Evolutionary conservation across 2,329 filamentous ascomycete species (phyloP), one percentile per base, ranked within the genome.

Genomic region (Pestalotiopsis sp.): DNA sequence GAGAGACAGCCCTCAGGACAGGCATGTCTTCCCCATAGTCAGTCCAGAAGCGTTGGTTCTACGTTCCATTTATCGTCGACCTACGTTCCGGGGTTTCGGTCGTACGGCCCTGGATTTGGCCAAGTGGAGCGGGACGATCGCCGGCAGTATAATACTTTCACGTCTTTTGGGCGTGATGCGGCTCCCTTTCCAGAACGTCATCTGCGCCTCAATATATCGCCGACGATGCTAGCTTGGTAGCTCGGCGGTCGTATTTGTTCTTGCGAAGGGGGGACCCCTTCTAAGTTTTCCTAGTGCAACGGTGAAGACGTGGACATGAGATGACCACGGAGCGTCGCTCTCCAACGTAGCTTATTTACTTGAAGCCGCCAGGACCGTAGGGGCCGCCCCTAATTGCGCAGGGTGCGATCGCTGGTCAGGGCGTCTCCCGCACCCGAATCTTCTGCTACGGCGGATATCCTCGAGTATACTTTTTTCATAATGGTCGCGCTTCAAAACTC

Each of bases 301-400:
- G 26, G 26, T 13, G 56, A 4, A 17, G 24, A 26, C 10, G 56
- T 17, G 10, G 56, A 39, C 44, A 61, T 22, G 60, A 63, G 39
- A 63, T 63, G 38, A 63, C 39, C 38, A 63, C 38, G 60, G 35
- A 30, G 60, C 24, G 20, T 63, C 39, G 22, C 20, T 26, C 39
- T 48, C 39, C 40, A 61, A n/a, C 11, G 60, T 20, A 35, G n/a
- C 11, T 13, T 63, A 38, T 63, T 39, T 13, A 63, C 60, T 48
- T 63, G 60, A 63, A 63, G 60, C 60, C 60, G 60, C 60, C 60
- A 39, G 60, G 13, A 10, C 60, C 10, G 11, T 24, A 22, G n/a
- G 30, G 30, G 30, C 30, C n/a, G 60, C 60, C 60, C 60, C 60
- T 24, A 35, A 24, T 58, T 58, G n/a, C 11, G 40, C 60, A 35